Evolutionary conservation across 352 stramenopile genomes (phyloP), one percentile per base, ranked within the genome.

Genomic region (Lagenidium giganteum): DNA sequence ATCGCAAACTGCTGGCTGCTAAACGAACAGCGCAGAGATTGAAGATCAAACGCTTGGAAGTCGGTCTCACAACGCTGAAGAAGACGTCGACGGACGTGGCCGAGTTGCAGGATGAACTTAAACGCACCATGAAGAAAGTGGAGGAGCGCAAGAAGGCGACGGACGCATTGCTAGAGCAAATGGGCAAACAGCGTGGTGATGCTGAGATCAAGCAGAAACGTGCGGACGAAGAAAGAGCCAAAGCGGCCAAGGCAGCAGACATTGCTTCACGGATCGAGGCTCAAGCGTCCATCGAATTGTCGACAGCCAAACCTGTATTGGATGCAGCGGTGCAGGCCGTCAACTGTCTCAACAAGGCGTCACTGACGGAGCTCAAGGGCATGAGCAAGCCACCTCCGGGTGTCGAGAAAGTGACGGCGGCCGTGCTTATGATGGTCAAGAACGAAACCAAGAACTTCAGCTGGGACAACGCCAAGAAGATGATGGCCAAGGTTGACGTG

Each of bases 391-490:
- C 86, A 5, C 86, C 86, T 0, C 61, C 80, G 2, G 86, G 86
- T 12, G 84, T 96, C 1, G 86, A 94, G 24, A 95, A 95, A 40
- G 87, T 97, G 7, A 96, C 88, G 1, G 80, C 81, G 6, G 84
- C 83, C 0, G 67, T 96, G 24, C 57, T 97, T 2, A 96, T 97
- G 59, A 85, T 97, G 64, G 34, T 97, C n/a, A 96, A 96, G 62
- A 79, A 88, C 31, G 88, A 97, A 57, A 96, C 88, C 26, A 93
- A 93, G 43, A 95, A 96, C 50, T 95, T 97, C 34, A 87, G 77
- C 31, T 97, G 89, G 89, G 90, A 97, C 28, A 97, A 95, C 48
- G 89, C 89, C 9, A 97, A 96, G 69, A 97, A 96, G 54, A 96
- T 97, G 89, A 97, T 97, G 89, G 89, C 89, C 2, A 97, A 96